These are phyloP conservation scores for Licmophora abbreviata DNA, from an alignment of 108 stramenopile genomes.

Conservation along the genomic window DNA sequence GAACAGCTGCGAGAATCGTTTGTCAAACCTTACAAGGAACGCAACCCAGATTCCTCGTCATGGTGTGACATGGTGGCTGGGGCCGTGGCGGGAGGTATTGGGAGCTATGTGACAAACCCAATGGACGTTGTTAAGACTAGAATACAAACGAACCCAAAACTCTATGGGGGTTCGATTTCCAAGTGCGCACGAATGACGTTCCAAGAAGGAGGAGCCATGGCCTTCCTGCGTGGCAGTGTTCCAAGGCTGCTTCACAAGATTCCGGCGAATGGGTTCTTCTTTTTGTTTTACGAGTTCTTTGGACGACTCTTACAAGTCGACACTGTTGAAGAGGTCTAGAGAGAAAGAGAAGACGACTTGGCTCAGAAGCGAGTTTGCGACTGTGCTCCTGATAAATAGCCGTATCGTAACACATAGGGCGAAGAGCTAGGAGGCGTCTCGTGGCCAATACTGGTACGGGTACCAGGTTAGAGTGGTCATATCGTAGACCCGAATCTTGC, in stretches of 20 bases:
- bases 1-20: constrained; percentile 72
- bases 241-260: constrained; percentile 92
- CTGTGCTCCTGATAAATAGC: too few species aligned
- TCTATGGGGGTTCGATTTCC: constrained; percentile 59
- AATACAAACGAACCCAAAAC: constrained; percentile 60
- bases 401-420: too few species aligned
- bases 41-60: constrained; percentile 16
- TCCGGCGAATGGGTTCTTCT: constrained; percentile 93
- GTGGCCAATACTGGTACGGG: too few species aligned
- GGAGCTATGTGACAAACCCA: constrained; percentile 85
- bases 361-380: too few species aligned
- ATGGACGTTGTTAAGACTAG: constrained; percentile 93
- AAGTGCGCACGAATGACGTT: constrained; percentile 40
- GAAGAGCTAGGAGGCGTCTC: too few species aligned
- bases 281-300: constrained; percentile 92
- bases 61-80: constrained; percentile 79
- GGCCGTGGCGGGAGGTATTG: constrained; percentile 85
- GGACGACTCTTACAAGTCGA: constrained; percentile 60
- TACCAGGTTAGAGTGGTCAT: too few species aligned
- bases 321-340: too few species aligned
- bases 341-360: too few species aligned
- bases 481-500: too few species aligned
- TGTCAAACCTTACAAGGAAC: constrained; percentile 16
- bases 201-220: constrained; percentile 64
- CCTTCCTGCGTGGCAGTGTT: constrained; percentile 83